Evolutionary conservation across 371 early-diverging fungal species (phyloP).

Genomic region (Cokeromyces recurvatus): DNA sequence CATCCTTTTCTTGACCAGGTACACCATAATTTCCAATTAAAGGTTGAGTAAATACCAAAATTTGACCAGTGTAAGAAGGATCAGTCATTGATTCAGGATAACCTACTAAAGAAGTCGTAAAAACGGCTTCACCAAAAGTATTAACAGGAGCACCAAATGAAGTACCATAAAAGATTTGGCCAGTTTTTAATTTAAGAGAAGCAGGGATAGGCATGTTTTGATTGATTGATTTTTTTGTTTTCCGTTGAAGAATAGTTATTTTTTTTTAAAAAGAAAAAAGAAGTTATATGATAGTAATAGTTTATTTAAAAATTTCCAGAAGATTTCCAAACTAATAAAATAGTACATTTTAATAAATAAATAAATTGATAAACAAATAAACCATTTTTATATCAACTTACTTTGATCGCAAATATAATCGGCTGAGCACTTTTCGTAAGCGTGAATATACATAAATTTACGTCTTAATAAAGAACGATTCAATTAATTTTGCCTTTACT

Average conservation of each 20-base stretch:
- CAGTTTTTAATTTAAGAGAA: constrained; percentile 70
- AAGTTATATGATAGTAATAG: too few species aligned
- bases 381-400: constrained; percentile 25
- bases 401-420: constrained; percentile 83
- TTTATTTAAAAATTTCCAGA: constrained; percentile 34
- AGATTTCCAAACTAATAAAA: constrained; percentile 53
- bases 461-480: constrained; percentile 6
- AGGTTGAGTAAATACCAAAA: constrained; percentile 93
- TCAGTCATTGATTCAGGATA: constrained; percentile 96
- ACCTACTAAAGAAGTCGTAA: constrained; percentile 91
- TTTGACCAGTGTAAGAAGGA: constrained; percentile 95
- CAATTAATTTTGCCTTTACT: constrained; percentile 5
- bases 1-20: constrained; percentile 76
- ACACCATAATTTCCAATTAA: constrained; percentile 97
- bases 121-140: constrained; percentile 74
- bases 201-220: constrained; percentile 30
- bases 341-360: neutral
- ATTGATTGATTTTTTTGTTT: neutral
- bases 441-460: constrained; percentile 75
- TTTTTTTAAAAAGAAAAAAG: constrained; percentile 3
- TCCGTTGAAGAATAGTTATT: neutral
- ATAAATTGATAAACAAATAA: neutral
- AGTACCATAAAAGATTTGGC: constrained; percentile 70
- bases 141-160: constrained; percentile 70
- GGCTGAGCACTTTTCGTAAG: constrained; percentile 75